Conservation (phyloP, 345 rosid species). For the Luvunga scandens region DNA sequence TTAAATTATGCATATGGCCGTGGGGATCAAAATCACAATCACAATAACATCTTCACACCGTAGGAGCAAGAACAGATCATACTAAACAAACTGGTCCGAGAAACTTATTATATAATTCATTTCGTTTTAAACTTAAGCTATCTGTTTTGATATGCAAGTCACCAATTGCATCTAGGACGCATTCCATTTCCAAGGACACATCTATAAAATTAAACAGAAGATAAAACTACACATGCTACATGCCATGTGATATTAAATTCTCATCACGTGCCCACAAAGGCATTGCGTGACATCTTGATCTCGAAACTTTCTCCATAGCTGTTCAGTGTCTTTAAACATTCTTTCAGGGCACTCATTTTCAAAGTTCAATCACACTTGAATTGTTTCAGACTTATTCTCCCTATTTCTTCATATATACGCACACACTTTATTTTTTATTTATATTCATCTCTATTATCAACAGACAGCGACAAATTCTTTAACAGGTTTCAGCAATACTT, state of each 20-base stretch:
- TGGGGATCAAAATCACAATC: no score
- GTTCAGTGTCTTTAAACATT: not conserved
- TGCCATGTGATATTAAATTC: constrained; percentile 15
- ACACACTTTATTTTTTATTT: not conserved
- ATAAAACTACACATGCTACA: not conserved
- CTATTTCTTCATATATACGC: not conserved
- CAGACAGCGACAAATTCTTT: not conserved
- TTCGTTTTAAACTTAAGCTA: no score
- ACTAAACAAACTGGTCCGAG: not conserved
- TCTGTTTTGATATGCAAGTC: not conserved
- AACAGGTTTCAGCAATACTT: not conserved
- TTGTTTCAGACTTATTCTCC: not conserved
- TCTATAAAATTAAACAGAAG: constrained; percentile 5
- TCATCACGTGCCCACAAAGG: not conserved
- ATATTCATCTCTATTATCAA: not conserved
- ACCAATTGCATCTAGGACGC: constrained; percentile 1
- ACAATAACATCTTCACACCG: not conserved
- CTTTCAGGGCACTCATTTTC: not conserved
- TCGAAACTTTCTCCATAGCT: not conserved
- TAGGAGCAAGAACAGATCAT: not conserved
- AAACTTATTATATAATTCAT: no score
- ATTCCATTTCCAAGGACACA: constrained; percentile 36
- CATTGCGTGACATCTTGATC: not conserved
- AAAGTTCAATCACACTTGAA: not conserved
- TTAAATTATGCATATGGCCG: no score